A percentile compares a stretch with the other conserved stretches of the same genome.
Conservation (phyloP, 805 yeast species). For the Groenewaldozyma tartarivorans region DNA sequence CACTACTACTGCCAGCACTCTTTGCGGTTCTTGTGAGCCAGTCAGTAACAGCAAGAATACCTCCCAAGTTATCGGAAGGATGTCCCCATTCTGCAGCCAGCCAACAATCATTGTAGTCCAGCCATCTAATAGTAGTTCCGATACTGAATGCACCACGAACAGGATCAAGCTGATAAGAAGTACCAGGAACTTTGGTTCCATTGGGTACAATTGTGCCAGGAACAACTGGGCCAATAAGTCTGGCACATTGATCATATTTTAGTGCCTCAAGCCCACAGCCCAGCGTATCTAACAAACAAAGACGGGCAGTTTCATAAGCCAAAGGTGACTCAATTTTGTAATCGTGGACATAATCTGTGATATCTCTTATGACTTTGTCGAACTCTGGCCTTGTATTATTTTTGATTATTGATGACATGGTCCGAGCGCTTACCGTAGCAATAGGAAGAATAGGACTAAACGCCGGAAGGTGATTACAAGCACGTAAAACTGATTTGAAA, state of each 20-base stretch:
- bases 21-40: conserved; percentile 39
- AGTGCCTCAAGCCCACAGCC: conserved; percentile 56
- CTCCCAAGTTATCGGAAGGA: conserved; percentile 53
- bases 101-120: conserved; percentile 58
- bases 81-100: conserved; percentile 66
- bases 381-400: conserved; percentile 45
- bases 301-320: conserved; percentile 45
- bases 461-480: too few species aligned
- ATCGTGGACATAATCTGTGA: conserved; percentile 42
- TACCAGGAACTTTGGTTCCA: conserved; percentile 49
- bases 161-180: conserved; percentile 42
- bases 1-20: conserved; percentile 31
- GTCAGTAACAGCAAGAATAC: conserved; percentile 50
- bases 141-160: conserved; percentile 49
- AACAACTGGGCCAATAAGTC: conserved; percentile 46
- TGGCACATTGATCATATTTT: conserved; percentile 40
- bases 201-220: conserved; percentile 47
- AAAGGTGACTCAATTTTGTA: conserved; percentile 35
- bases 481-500: too few species aligned
- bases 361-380: conserved; percentile 40
- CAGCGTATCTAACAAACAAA: conserved; percentile 46
- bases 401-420: conserved; percentile 18
- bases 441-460: background rate
- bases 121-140: conserved; percentile 50
- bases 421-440: conserved; percentile 3